Conservation (phyloP, 768 basidiomycete species). For the Mrakia blollopis region DNA sequence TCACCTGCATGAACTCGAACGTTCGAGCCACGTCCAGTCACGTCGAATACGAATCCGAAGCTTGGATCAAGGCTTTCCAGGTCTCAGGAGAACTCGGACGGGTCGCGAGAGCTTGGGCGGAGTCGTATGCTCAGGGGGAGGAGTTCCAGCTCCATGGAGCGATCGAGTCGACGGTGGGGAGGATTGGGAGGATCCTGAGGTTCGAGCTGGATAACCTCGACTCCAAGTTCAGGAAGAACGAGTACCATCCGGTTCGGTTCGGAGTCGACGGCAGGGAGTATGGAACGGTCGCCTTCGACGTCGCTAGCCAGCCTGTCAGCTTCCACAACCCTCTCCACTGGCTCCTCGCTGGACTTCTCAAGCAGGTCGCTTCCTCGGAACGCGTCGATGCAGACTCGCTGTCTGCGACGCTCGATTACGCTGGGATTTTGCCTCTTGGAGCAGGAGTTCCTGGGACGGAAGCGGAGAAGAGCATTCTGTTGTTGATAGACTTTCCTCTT, state of each 20-base stretch:
- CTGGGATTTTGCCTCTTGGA: neutral
- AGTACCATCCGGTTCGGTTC: conserved; percentile 58
- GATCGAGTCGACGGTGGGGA: conserved; percentile 32
- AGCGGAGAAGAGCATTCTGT: conserved; percentile 50
- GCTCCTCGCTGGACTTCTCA: conserved; percentile 82
- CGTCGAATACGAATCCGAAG: conserved; percentile 93
- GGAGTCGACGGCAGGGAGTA: conserved; percentile 52
- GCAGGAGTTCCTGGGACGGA: neutral
- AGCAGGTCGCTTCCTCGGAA: conserved; percentile 51
- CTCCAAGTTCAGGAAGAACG: conserved; percentile 11
- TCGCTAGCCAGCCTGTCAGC: conserved; percentile 56
- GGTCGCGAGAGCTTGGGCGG: conserved; percentile 82
- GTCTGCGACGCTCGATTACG: neutral
- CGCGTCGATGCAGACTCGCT: neutral
- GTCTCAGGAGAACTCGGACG: conserved; percentile 84
- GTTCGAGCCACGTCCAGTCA: conserved; percentile 73
- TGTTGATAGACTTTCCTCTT: conserved; percentile 80
- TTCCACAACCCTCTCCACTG: conserved; percentile 91
- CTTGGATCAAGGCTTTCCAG: conserved; percentile 95
- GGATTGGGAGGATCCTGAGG: conserved; percentile 37
- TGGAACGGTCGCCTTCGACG: conserved; percentile 69
- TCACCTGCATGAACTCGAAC: conserved; percentile 90
- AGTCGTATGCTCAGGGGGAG: conserved; percentile 55
- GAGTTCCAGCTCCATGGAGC: conserved; percentile 49
- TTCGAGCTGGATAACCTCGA: conserved; percentile 37